These are phyloP conservation scores for Reutealis trisperma DNA, from an alignment of 345 rosid genomes.

Conservation along the genomic window DNA sequence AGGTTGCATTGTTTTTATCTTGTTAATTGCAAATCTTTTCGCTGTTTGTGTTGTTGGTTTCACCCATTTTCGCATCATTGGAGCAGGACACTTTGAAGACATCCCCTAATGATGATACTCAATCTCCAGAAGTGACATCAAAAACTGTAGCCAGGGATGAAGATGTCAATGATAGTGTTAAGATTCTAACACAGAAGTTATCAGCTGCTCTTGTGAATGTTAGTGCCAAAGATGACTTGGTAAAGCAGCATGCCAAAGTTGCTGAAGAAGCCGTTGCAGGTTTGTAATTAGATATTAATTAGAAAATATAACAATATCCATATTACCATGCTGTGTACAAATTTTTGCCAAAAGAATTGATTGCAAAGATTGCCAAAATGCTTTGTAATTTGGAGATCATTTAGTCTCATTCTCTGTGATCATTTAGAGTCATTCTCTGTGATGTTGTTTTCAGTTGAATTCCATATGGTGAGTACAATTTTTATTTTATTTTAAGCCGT, in stretches of 20 bases:
- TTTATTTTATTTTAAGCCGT: background rate
- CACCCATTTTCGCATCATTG: slow-evolving; percentile 16
- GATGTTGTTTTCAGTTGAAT: background rate
- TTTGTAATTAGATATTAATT: slow-evolving; percentile 19
- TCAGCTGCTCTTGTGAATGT: slow-evolving; percentile 79
- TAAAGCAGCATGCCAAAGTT: slow-evolving; percentile 87
- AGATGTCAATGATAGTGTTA: slow-evolving; percentile 52
- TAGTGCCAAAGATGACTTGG: slow-evolving; percentile 79
- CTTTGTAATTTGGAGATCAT: background rate
- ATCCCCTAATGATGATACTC: slow-evolving; percentile 46
- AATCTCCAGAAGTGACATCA: slow-evolving; percentile 58
- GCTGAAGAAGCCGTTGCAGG: slow-evolving; percentile 99
- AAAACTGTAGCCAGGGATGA: slow-evolving; percentile 38
- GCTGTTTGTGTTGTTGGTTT: slow-evolving; percentile 2
- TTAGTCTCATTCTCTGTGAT: too few species aligned
- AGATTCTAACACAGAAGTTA: slow-evolving; percentile 51
- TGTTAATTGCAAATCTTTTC: background rate
- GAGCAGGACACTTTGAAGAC: slow-evolving; percentile 62
- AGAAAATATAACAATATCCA: too few species aligned
- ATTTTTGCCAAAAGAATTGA: background rate
- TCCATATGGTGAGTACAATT: background rate
- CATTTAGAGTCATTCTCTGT: too few species aligned
- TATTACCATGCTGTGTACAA: background rate
- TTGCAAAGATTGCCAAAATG: background rate
- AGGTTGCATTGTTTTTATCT: background rate